Percentiles rank a stretch among this genome's conserved stretches.
These are phyloP conservation scores for Hypericum perforatum DNA, from an alignment of 345 rosid species.

Conservation along the genomic window DNA sequence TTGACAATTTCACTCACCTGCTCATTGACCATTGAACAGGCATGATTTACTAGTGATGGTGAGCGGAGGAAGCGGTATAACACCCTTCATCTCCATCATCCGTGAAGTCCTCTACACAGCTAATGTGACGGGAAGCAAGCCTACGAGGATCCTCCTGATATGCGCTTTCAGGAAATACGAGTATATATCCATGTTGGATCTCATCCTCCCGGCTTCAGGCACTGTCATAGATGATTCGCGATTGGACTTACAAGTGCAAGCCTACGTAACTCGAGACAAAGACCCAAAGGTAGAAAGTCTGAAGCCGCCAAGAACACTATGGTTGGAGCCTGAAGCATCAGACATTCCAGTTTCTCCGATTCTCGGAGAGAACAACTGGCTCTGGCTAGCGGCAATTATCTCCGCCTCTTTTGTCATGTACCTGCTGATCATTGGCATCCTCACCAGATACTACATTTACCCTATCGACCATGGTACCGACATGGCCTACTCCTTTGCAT, in stretches of 20 bases:
- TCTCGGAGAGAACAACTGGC: not conserved
- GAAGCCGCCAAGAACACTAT: not conserved
- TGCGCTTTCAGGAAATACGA: not conserved
- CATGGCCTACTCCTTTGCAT: constrained; percentile 1
- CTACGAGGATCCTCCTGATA: not conserved
- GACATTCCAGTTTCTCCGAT: not conserved
- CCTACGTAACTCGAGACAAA: not conserved
- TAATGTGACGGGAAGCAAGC: not conserved
- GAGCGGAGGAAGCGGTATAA: not conserved
- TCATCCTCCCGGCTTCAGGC: not conserved
- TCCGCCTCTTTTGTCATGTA: not conserved
- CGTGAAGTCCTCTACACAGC: not conserved
- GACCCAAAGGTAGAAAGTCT: not conserved
- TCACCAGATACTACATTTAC: not conserved
- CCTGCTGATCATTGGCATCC: not conserved
- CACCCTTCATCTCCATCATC: not conserved
- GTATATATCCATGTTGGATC: not conserved
- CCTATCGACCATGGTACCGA: not conserved
- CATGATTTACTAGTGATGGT: not conserved
- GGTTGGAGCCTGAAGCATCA: not conserved
- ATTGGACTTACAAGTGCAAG: not conserved
- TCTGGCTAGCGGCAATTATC: not conserved
- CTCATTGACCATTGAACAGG: not conserved
- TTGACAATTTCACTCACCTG: too few relatives aligned
- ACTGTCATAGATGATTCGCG: not conserved